phyloP scores from a whole-genome alignment of 2,329 filamentous ascomycete genomes.

The Fusarium verticillioides region DNA sequence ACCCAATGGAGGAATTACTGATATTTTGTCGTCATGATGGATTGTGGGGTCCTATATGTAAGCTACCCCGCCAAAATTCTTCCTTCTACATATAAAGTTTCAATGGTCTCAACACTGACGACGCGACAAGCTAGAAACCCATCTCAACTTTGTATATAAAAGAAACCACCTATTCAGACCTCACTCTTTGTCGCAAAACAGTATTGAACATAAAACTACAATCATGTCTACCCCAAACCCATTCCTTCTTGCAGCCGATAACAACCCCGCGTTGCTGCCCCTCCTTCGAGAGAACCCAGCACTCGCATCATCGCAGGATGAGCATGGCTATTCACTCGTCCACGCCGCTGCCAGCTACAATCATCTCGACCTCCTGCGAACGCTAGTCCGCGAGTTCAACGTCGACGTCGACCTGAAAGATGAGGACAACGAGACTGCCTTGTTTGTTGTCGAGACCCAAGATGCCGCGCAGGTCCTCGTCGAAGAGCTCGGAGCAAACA shows the following conservation, averaged over 20 bases:
- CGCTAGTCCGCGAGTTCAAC: conserved; percentile 78
- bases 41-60: conserved; percentile 5
- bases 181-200: background rate
- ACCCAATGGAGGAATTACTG: background rate
- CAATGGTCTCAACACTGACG: background rate
- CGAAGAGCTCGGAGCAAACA: conserved; percentile 81
- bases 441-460: conserved; percentile 89
- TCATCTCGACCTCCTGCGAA: conserved; percentile 81
- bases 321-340: conserved; percentile 92
- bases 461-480: conserved; percentile 83
- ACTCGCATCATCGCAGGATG: conserved; percentile 84
- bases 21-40: background rate
- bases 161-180: background rate
- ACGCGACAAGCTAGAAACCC: background rate
- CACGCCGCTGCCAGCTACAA: conserved; percentile 95
- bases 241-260: conserved; percentile 84
- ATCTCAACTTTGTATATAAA: background rate
- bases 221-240: conserved; percentile 60
- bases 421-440: conserved; percentile 92
- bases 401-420: conserved; percentile 86
- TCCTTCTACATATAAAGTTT: background rate
- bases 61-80: conserved; percentile 37
- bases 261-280: conserved; percentile 76
- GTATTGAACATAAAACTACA: background rate
- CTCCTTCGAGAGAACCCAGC: conserved; percentile 78